phyloP scores from a whole-genome alignment of 2,329 filamentous ascomycete genomes.

The Cytospora piceae region DNA sequence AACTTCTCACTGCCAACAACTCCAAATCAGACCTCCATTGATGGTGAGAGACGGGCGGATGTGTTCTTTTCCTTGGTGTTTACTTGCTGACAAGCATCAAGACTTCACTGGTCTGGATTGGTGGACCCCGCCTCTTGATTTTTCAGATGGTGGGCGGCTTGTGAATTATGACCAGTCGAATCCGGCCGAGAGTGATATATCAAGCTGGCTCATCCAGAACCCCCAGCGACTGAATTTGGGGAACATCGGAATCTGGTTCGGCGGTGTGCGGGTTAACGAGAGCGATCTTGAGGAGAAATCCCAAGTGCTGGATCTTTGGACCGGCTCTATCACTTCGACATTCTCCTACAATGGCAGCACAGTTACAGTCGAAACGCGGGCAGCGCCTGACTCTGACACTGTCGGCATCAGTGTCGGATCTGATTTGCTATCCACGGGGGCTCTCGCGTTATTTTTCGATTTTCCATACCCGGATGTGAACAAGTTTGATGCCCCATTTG shows the following conservation, averaged over 20 bases:
- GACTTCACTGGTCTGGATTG: constrained; percentile 48
- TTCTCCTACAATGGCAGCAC: constrained; percentile 46
- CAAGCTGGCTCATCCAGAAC: constrained; percentile 50
- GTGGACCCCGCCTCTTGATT: constrained; percentile 39
- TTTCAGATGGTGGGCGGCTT: constrained; percentile 41
- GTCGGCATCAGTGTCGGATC: constrained; percentile 50
- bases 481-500: constrained; percentile 59
- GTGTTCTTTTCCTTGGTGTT: neutral
- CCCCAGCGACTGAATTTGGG: constrained; percentile 56
- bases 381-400: constrained; percentile 50
- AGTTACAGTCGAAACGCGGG: constrained; percentile 48
- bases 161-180: constrained; percentile 49
- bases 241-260: constrained; percentile 52
- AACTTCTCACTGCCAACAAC: constrained; percentile 51
- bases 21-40: constrained; percentile 41
- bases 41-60: constrained; percentile 36
- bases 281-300: constrained; percentile 43
- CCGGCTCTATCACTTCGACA: constrained; percentile 47
- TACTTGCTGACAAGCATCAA: constrained; percentile 30
- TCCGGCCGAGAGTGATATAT: constrained; percentile 46
- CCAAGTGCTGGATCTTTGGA: constrained; percentile 54
- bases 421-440: constrained; percentile 41
- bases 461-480: constrained; percentile 54
- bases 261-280: constrained; percentile 45
- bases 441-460: constrained; percentile 54